Evolutionary conservation across 1,284 basidiomycete species (phyloP), one percentile per base, ranked within the genome.

Genomic region (Trichosporon inkin): DNA sequence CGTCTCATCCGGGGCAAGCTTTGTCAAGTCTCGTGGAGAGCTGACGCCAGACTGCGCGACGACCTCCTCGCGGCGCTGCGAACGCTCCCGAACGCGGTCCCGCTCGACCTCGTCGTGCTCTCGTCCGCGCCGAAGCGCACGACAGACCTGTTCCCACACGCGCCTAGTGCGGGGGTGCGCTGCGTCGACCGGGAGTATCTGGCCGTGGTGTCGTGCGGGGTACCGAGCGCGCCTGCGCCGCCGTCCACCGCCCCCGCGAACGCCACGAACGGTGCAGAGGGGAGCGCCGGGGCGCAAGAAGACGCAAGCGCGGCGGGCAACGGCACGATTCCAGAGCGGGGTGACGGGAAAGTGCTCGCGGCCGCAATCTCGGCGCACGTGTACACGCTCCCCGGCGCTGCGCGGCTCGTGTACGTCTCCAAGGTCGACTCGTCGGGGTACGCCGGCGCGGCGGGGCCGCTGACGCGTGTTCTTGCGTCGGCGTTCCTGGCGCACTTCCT

Each of bases 351-450:
- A 28, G 68, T 70, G 1, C 64, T 92, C 41, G 85, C 91, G 28
- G 83, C 86, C 7, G 95, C 88, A 1, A 83, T 98, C 63, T 92
- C 95, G 71, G 89, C 87, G 0, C 84, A 82, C 58, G 79, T 97
- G 34, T 97, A 92, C 81, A 85, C 85, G 47, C 67, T 78, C 32
- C 75, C 77, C 3, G 40, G 34, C 1, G 44, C 60, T 11, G 84
- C 83, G 57, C 86, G 85, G 1, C 83, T 99, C 36, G 79, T 99
- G 20, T 97, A 98, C 77, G 83, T 98, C 51, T 90, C 90, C 54
- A 99, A 99, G 78, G 86, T 97, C 58, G 96, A 98, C 75, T 87
- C 92, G 13, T 92, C 92, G 0, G 94, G 94, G 0, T 91, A 90
- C 68, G 40, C 67, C 19, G 58, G 62, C 68, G 70, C 28, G 60